Conservation (phyloP, 164 flowering plant species). For the Litsea cubeba region DNA sequence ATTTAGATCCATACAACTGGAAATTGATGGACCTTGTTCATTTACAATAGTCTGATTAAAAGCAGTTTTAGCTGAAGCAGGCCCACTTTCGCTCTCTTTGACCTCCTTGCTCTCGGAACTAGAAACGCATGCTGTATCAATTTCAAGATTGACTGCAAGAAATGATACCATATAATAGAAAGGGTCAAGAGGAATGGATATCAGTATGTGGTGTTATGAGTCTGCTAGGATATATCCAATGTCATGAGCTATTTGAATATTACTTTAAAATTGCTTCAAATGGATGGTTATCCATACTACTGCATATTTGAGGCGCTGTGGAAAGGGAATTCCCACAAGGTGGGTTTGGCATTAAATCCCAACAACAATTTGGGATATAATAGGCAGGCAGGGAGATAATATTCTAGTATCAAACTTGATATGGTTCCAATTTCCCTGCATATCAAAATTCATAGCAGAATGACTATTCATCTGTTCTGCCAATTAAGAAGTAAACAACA, state of each 20-base stretch:
- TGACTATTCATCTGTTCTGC: neutral
- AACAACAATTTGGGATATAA: neutral
- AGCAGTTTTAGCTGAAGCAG: slow-evolving; percentile 10
- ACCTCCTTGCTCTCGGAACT: slow-evolving; percentile 15
- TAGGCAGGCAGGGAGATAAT: neutral
- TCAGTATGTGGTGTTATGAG: neutral
- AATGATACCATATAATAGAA: slow-evolving; percentile 7
- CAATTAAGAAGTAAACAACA: neutral
- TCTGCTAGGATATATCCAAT: neutral
- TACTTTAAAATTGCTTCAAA: neutral
- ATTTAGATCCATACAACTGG: slow-evolving; percentile 50
- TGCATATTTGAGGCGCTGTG: neutral
- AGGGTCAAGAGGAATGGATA: neutral
- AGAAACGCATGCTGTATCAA: slow-evolving; percentile 15
- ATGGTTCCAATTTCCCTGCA: neutral
- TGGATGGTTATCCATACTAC: neutral
- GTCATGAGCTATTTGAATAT: neutral
- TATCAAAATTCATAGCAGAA: neutral
- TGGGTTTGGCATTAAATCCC: too few relatives aligned
- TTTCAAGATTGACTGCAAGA: slow-evolving; percentile 24
- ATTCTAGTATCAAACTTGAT: neutral
- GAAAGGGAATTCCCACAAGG: too few relatives aligned
- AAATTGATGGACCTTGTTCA: slow-evolving; percentile 21
- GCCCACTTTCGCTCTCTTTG: slow-evolving; percentile 16
- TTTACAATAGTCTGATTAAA: slow-evolving; percentile 8